Evolutionary conservation across 164 flowering plant genomes (phyloP), one percentile per base, ranked within the genome.

Genomic region (Cinnamomum micranthum): DNA sequence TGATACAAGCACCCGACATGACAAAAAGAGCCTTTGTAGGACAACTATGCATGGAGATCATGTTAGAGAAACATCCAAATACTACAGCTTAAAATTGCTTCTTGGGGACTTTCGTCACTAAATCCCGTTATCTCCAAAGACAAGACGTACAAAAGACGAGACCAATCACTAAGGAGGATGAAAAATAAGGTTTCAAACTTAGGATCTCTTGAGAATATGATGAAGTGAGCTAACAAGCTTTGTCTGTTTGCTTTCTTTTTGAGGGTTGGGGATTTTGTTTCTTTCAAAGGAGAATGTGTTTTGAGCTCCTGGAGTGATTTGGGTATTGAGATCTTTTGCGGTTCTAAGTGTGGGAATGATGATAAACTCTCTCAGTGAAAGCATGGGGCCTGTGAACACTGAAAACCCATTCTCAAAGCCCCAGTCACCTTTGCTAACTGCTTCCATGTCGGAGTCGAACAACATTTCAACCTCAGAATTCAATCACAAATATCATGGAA

Each of bases 361-460:
- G 88, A 85, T 85, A 13, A 84, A 86, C 74, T 82, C 89, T 63
- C 79, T 82, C 4, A 83, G 87, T 79, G 89, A 86, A 28, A 85
- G 81, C 81, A 75, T 83, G 83, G 89, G 84, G 24, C 65, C 81
- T 19, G 71, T 82, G 9, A 87, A 82, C 78, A 84, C 76, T 65
- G 86, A 81, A 47, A 35, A 7, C 50, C 13, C 66, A 69, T 68
- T 74, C 74, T 70, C 80, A 28, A 79, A 81, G 47, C 65, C 71
- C 71, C 82, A 71, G 65, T 71, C 79, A 64, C 67, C 83, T 28
- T 87, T 89, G 22, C 78, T 87, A 2, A 72, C 70, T 4, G 83
- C 79, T 17, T 82, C 88, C 0, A 41, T 81, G 0, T 75, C 83
- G 1, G 86, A 80, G 22, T 77, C 83, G 4, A 84, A 84, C 77